A percentile compares a stretch with the other conserved stretches of the same genome.
Evolutionary conservation across 768 basidiomycete genomes (phyloP).

Genomic region (Russula sp.): DNA sequence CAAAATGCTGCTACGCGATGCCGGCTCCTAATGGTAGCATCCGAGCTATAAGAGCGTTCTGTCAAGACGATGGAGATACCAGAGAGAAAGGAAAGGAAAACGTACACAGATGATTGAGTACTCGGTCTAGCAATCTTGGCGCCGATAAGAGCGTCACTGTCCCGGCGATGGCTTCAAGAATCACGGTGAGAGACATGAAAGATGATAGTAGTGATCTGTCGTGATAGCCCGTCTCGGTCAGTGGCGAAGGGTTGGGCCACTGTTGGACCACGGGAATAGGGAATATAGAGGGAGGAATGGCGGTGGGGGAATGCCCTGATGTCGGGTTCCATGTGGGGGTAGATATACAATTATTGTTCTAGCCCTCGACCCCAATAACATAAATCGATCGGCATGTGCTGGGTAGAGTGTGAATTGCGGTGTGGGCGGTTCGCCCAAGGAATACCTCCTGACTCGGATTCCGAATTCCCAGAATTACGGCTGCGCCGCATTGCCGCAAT

Average conservation of each 20-base stretch:
- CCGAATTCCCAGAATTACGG: not conserved
- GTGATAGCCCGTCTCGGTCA: not conserved
- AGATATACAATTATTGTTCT: not conserved
- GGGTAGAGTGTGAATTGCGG: not conserved
- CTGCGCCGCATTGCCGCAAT: not conserved
- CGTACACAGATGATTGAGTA: slow-evolving; percentile 20
- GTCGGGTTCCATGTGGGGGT: not conserved
- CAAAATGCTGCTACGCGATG: slow-evolving; percentile 15
- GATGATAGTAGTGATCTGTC: not conserved
- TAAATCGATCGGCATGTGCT: not conserved
- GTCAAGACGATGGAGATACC: not conserved
- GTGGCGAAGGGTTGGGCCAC: not conserved
- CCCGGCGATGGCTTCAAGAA: slow-evolving; percentile 3
- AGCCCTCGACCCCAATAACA: not conserved
- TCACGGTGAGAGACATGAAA: not conserved
- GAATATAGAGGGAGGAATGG: not conserved
- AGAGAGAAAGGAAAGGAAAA: no score
- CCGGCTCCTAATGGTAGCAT: slow-evolving; percentile 21
- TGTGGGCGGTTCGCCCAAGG: not conserved
- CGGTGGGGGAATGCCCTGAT: not conserved
- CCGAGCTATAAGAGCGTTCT: slow-evolving; percentile 1
- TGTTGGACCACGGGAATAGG: no score
- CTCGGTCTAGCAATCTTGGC: slow-evolving; percentile 14
- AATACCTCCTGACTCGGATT: not conserved
- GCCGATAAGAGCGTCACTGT: slow-evolving; percentile 12